phyloP scores from a whole-genome alignment of 441 rosid species.

The Brassica hybrid region DNA sequence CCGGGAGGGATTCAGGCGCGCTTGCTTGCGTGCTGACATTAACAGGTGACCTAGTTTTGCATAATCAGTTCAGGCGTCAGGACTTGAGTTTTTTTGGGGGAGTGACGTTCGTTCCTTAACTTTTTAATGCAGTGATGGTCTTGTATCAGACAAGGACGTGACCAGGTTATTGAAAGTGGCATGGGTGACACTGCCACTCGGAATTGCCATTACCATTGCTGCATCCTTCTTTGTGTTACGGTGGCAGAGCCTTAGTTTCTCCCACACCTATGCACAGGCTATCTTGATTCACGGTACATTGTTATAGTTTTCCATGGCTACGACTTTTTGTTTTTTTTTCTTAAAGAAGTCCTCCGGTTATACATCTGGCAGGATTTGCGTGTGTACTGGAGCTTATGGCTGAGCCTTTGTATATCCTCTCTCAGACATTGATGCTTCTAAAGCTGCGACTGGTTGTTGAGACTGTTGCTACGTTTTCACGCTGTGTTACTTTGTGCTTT shows the following conservation, averaged over 20 bases:
- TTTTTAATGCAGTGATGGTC: slow-evolving; percentile 55
- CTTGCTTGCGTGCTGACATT: slow-evolving; percentile 84
- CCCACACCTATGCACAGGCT: slow-evolving; percentile 73
- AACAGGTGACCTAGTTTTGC: slow-evolving; percentile 44
- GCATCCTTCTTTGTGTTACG: slow-evolving; percentile 71
- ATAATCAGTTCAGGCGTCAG: background rate
- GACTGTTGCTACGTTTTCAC: slow-evolving; percentile 75
- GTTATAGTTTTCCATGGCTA: no score
- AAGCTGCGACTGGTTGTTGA: slow-evolving; percentile 76
- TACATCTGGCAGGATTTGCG: slow-evolving; percentile 63
- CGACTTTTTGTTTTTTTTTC: background rate
- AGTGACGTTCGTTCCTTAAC: slow-evolving; percentile 5
- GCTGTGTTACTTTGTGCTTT: slow-evolving; percentile 73
- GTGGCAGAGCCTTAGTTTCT: slow-evolving; percentile 79
- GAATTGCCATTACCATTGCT: slow-evolving; percentile 61
- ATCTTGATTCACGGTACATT: slow-evolving; percentile 80
- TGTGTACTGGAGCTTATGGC: slow-evolving; percentile 91
- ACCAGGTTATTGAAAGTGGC: slow-evolving; percentile 75
- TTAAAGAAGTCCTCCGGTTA: background rate
- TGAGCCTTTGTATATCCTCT: slow-evolving; percentile 87
- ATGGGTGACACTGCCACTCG: slow-evolving; percentile 82
- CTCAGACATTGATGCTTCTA: slow-evolving; percentile 80
- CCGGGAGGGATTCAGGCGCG: slow-evolving; percentile 96
- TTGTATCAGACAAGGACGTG: slow-evolving; percentile 49
- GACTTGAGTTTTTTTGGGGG: background rate